Base-by-base conservation (phyloP, 2,329 filamentous ascomycete genomes). In the Fusarium tricinctum region DNA sequence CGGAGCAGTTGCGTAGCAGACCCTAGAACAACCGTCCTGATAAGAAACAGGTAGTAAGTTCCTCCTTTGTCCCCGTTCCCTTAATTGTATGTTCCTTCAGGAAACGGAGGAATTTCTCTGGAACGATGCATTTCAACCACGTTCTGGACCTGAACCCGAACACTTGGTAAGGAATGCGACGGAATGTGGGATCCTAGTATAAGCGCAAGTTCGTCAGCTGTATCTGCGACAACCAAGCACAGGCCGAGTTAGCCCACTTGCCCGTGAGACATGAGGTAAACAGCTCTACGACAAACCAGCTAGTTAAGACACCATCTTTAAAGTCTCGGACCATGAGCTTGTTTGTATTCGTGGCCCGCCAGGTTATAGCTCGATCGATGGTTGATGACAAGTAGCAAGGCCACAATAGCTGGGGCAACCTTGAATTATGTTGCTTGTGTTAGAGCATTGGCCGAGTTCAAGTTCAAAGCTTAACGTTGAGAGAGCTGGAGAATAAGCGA, bases 171-270 rank as follows among this genome's bases (percentile, higher is more conserved):
- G 13, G 28, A 17, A 47, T 5, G 12, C 14, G 30, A 20, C 30
- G 19, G 45, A 48, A 48, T 48, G 46, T 48, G 46, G 28, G 44
- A 47, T 14, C 14, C 30, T 33, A 6, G 28, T 20, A 13, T 17
- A 19, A 33, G 44, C 10, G 32, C 20, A 35, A n/a, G 32, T 20
- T 14, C 15, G 12, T 35, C 19, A 35, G 14, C 15, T 35, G 45
- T 32, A 48, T 26, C 45, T 48, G 30, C 20, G 19, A 47, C 45
- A 47, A 33, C 45, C 45, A 33, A 47, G 45, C 30, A 35, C 45
- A 22, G 45, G 17, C 35, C 17, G 35, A 38, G 35, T 38, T 38
- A 5, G 9, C 35, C 35, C 35, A 38, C 35, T n/a, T 17, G 17
- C 35, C 35, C 17, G 17, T 17, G n/a, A 38, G n/a, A 38, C 35